Percentiles rank a stretch among this genome's conserved stretches.
Evolutionary conservation across 805 yeast genomes (phyloP).

Genomic region (Saccharomycopsis amapae): DNA sequence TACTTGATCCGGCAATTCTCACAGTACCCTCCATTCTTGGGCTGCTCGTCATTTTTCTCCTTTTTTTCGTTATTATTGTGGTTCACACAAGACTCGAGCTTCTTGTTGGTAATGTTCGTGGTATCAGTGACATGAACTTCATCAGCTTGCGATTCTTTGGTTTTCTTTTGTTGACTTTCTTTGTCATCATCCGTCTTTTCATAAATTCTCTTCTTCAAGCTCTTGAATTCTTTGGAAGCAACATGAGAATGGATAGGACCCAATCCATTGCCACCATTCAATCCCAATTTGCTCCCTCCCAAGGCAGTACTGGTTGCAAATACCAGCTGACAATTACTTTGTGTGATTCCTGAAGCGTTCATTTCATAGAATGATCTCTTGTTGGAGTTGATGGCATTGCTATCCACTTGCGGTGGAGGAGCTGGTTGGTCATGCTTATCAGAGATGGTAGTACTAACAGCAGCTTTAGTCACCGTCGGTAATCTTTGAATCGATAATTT

Average conservation of each 20-base stretch:
- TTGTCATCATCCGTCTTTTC: conserved; percentile 12
- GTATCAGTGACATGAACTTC: background rate
- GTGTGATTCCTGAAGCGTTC: conserved; percentile 55
- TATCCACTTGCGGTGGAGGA: background rate
- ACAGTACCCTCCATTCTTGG: conserved; percentile 51
- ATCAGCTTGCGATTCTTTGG: no score
- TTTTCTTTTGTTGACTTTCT: conserved; percentile 1
- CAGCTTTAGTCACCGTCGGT: no score
- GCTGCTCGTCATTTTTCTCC: conserved; percentile 12
- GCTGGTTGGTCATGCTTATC: no score
- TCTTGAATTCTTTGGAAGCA: conserved; percentile 43
- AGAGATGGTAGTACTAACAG: no score
- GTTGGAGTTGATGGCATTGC: no score
- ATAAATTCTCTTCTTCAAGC: conserved; percentile 38
- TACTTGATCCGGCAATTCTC: conserved; percentile 87
- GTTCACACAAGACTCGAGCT: background rate
- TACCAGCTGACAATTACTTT: conserved; percentile 28
- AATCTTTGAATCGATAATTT: no score
- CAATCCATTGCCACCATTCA: conserved; percentile 40
- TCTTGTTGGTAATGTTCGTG: background rate
- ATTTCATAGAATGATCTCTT: conserved; percentile 43
- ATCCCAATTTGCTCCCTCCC: background rate
- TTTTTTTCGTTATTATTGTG: conserved; percentile 29
- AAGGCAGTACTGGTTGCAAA: background rate
- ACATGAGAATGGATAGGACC: conserved; percentile 56